Base-by-base conservation (phyloP, 805 yeast species). In the Torulaspora indica region DNA sequence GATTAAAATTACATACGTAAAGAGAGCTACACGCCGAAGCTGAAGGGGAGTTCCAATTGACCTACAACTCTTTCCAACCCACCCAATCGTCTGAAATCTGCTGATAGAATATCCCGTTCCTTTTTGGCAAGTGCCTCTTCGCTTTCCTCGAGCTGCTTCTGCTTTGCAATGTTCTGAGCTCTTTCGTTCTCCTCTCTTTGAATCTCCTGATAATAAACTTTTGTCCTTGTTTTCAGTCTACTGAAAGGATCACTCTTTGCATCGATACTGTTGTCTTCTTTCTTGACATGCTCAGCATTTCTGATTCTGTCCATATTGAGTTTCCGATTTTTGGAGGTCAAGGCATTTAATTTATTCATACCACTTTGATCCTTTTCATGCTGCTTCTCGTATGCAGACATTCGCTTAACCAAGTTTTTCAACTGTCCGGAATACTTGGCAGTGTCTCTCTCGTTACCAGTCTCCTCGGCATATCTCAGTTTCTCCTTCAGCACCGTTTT, bases 161-260 rank as follows among this genome's bases (percentile, higher is more conserved):
- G 72, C 39, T 70, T 69, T 5, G 79, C 81, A 44, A 76, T 75
- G 27, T 69, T 74, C 44, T 77, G 70, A 2, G 82, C 84, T 61
- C 73, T 75, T 52, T 75, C 80, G 53, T 81, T 78, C 51, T 75
- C 82, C 48, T 73, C 76, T 49, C 73, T 73, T 49, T 74, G 78
- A 37, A 73, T 68, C 45, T 64, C 76, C 37, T 73, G 70, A 41
- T 89, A 88, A 66, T 87, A 91, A 48, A 87, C 79, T 57, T 86
- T 78, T 1, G 97, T 86, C 49, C 81, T 84, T 1, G 98, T 91
- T 62, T 86, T 83, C 60, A 93, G 76, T 63, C 98, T 80, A 53
- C 85, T 79, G 66, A 93, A 93, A 17, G 98, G 98, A 68, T 93
- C 86, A 55, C 74, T 78, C 42, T 61, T 63, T 5, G 77, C 72